Evolutionary conservation across 164 flowering plant species (phyloP).

Genomic region (Sedum album): DNA sequence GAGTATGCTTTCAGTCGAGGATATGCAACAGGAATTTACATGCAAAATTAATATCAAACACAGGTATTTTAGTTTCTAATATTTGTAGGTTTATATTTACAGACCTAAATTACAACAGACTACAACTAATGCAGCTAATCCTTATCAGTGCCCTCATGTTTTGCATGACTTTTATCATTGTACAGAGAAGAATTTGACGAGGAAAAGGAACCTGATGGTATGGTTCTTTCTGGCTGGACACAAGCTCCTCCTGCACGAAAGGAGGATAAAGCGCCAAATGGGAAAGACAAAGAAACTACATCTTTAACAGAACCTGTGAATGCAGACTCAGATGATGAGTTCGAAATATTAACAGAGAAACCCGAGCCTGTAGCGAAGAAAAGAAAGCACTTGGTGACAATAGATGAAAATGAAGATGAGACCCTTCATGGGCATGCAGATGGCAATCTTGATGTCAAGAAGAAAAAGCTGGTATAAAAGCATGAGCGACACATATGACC

Average conservation of each 20-base stretch:
- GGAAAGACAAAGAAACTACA: slow-evolving; percentile 40
- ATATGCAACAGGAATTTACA: slow-evolving; percentile 74
- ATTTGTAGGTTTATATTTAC: background rate
- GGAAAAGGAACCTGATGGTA: slow-evolving; percentile 90
- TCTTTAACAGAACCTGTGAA: slow-evolving; percentile 18
- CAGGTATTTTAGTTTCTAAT: slow-evolving; percentile 37
- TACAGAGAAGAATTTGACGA: slow-evolving; percentile 89
- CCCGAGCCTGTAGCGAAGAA: slow-evolving; percentile 33
- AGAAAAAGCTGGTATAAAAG: background rate
- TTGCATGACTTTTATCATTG: background rate
- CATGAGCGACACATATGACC: background rate
- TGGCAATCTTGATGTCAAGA: slow-evolving; percentile 3
- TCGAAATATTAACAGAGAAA: slow-evolving; percentile 21
- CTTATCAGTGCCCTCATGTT: background rate
- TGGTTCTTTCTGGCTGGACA: slow-evolving; percentile 85
- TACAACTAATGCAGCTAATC: background rate
- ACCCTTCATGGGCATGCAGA: background rate
- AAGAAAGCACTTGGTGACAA: slow-evolving; percentile 44
- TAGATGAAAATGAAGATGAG: background rate
- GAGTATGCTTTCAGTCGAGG: slow-evolving; percentile 67
- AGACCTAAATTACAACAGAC: no score
- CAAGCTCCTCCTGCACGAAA: slow-evolving; percentile 32
- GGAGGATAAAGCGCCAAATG: slow-evolving; percentile 30
- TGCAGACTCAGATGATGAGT: slow-evolving; percentile 31
- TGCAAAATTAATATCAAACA: slow-evolving; percentile 85